These are phyloP conservation scores for Yamadazyma akitaensis DNA, from an alignment of 805 yeast species.

Conservation along the genomic window DNA sequence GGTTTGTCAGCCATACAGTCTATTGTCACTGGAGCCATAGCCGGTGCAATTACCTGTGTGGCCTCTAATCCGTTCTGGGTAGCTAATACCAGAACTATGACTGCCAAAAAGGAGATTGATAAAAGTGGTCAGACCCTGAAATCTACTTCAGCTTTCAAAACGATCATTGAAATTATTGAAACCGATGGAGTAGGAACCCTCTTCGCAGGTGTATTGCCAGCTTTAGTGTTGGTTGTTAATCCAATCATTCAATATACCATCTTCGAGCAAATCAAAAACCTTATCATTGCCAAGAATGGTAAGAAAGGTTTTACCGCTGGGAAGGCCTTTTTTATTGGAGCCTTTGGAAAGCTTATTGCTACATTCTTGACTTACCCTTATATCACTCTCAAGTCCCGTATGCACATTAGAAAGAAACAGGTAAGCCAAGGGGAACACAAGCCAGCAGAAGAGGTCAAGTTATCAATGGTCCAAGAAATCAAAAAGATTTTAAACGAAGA, in stretches of 20 bases:
- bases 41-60: conserved; percentile 81
- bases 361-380: conserved; percentile 88
- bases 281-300: conserved; percentile 54
- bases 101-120: conserved; percentile 34
- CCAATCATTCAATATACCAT: conserved; percentile 92
- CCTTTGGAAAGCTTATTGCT: conserved; percentile 85
- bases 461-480: conserved; percentile 50
- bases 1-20: conserved; percentile 63
- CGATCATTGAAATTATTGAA: conserved; percentile 59
- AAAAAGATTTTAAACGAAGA: conserved; percentile 60
- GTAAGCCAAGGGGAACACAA: conserved; percentile 12
- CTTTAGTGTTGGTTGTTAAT: conserved; percentile 77
- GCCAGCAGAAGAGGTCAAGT: conserved; percentile 18
- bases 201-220: conserved; percentile 86
- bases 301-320: conserved; percentile 52
- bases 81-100: conserved; percentile 86
- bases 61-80: conserved; percentile 93
- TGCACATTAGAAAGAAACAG: conserved; percentile 61
- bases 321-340: conserved; percentile 85
- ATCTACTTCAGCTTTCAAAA: conserved; percentile 44
- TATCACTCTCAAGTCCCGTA: conserved; percentile 82
- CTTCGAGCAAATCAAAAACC: conserved; percentile 79
- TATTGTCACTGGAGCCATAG: conserved; percentile 75
- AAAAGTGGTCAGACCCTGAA: conserved; percentile 12
- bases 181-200: conserved; percentile 70